phyloP scores from a whole-genome alignment of 2,329 filamentous ascomycete species.

The Periconia digitata region DNA sequence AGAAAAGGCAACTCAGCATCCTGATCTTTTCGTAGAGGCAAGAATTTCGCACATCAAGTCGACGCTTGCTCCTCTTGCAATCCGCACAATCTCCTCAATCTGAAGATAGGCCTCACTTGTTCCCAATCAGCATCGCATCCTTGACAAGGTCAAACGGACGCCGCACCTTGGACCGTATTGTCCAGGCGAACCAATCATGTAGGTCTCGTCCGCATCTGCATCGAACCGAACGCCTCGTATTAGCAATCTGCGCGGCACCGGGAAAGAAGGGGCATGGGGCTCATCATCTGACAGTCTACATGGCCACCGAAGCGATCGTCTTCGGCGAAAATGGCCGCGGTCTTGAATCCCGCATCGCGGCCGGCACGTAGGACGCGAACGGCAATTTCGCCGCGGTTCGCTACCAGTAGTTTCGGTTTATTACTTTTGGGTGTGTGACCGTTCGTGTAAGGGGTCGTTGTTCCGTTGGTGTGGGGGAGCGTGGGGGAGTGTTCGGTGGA shows the following conservation, averaged over 20 bases:
- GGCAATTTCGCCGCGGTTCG: conserved; percentile 97
- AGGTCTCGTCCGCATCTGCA: conserved; percentile 94
- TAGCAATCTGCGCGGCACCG: too few species aligned
- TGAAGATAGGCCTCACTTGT: conserved; percentile 70
- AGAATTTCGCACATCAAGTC: conserved; percentile 74
- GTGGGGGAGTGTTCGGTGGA: too few species aligned
- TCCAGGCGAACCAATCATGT: conserved; percentile 95
- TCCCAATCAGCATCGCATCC: too few species aligned
- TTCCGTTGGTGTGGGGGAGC: background rate
- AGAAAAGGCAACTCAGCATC: too few species aligned
- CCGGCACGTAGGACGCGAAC: conserved; percentile 93
- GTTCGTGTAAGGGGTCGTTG: background rate
- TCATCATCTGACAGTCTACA: conserved; percentile 67
- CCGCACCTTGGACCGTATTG: conserved; percentile 93
- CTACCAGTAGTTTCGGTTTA: conserved; percentile 58
- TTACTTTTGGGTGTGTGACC: too few species aligned
- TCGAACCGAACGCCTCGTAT: too few species aligned
- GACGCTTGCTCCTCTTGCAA: conserved; percentile 89
- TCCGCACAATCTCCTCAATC: conserved; percentile 97
- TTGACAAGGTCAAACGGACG: too few species aligned
- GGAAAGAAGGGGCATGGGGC: too few species aligned
- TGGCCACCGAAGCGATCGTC: conserved; percentile 99
- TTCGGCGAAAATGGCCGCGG: conserved; percentile 88
- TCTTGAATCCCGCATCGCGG: conserved; percentile 95
- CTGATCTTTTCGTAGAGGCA: too few species aligned